A percentile compares a stretch with the other conserved stretches of the same genome.
Conservation (phyloP, 768 basidiomycete genomes). For the Floccularia luteovirens region DNA sequence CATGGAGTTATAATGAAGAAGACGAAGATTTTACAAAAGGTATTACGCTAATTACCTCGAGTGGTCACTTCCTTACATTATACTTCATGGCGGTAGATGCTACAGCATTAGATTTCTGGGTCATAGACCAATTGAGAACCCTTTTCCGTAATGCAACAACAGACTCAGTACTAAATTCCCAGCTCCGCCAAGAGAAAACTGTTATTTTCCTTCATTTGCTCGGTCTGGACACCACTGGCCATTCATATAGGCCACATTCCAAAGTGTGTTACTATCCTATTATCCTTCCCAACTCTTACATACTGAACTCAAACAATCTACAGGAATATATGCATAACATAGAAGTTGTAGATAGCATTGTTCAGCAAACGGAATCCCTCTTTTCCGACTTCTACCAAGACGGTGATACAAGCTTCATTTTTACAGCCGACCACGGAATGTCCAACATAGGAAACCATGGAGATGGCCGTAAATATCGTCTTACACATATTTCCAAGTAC, state of each 20-base stretch:
- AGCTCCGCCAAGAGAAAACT: conserved; percentile 51
- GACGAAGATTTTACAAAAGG: conserved; percentile 88
- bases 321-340: conserved; percentile 88
- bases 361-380: conserved; percentile 55
- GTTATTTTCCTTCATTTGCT: conserved; percentile 82
- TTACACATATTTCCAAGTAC: not conserved
- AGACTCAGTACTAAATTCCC: conserved; percentile 36
- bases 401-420: conserved; percentile 65
- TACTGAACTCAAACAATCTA: not conserved
- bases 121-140: conserved; percentile 54
- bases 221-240: conserved; percentile 82
- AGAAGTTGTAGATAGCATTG: conserved; percentile 68
- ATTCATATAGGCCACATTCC: conserved; percentile 80
- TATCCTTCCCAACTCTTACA: not conserved
- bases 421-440: conserved; percentile 91
- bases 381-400: conserved; percentile 60
- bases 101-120: conserved; percentile 72
- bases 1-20: conserved; percentile 71
- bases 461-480: conserved; percentile 56
- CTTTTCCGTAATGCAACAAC: conserved; percentile 60
- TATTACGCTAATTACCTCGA: conserved; percentile 11
- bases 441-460: conserved; percentile 84
- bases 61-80: not conserved
- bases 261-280: conserved; percentile 26
- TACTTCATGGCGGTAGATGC: conserved; percentile 42